These are phyloP conservation scores for Melanomma pulvis-pyrius DNA, from an alignment of 495 filamentous ascomycete species.

Conservation along the genomic window DNA sequence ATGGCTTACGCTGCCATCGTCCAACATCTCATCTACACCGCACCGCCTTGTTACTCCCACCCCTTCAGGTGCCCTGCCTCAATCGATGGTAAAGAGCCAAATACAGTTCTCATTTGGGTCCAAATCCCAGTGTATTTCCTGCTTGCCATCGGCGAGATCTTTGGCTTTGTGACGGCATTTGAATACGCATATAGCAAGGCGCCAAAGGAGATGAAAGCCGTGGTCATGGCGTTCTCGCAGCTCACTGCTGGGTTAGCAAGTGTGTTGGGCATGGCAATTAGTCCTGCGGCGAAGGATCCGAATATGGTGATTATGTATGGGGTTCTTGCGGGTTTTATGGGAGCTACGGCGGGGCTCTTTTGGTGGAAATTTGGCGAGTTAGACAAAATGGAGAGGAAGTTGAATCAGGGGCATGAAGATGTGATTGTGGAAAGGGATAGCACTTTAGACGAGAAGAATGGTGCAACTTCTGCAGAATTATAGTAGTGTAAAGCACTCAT, in stretches of 20 bases:
- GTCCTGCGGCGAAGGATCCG: conserved; percentile 16
- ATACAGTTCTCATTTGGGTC: conserved; percentile 5
- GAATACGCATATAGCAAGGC: conserved; percentile 32
- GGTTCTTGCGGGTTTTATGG: background rate
- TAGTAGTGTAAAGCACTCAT: too few species aligned
- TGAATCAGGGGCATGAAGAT: background rate
- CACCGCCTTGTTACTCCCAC: conserved; percentile 54
- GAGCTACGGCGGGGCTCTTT: background rate
- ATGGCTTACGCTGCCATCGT: conserved; percentile 56
- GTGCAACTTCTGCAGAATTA: too few species aligned
- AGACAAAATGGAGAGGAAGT: background rate
- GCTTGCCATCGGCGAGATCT: conserved; percentile 23
- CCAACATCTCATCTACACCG: conserved; percentile 52
- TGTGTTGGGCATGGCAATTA: conserved; percentile 12
- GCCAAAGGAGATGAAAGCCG: conserved; percentile 20
- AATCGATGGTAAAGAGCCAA: background rate
- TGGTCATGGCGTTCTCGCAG: conserved; percentile 13
- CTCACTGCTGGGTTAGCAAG: background rate
- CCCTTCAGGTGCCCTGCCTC: conserved; percentile 43
- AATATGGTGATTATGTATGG: conserved; percentile 20
- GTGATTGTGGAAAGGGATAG: background rate
- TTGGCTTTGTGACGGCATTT: conserved; percentile 11
- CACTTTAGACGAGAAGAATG: too few species aligned
- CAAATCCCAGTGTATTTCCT: conserved; percentile 22
- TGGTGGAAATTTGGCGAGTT: conserved; percentile 2